Base-by-base conservation (phyloP, 352 stramenopile species). In the Globisporangium emineosum region DNA sequence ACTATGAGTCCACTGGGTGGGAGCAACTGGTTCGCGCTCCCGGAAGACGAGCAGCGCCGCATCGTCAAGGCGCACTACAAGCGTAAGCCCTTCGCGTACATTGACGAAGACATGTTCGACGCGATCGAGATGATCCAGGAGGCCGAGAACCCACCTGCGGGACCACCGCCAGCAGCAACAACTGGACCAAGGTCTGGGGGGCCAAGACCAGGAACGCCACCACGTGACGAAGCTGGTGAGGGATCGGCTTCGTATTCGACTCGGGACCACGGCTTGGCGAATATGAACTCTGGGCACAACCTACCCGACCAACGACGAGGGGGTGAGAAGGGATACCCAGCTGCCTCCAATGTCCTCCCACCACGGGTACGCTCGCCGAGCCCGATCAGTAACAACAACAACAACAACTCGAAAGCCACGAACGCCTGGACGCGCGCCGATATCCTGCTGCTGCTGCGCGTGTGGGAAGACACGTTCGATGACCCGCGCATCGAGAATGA, bases 61-160 rank as follows among this genome's bases (percentile, higher is more conserved):
- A 43, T 67, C 25, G 62, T 67, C n/a, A 12, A 51, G 4, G 32
- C 53, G 42, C 62, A 67, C 53, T 67, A 62, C 53, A 67, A 57
- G 54, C 61, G 53, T 30, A 67, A 67, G 32, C 61, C 61, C 8
- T 67, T 67, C 12, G 61, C 53, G 17, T 67, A 57, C 42, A 67
- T 67, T 19, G 53, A 67, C 53, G 40, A 61, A 29, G 42, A 67
- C 53, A 67, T 67, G 42, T 67, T 67, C 8, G 61, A 67, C 23
- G 61, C 61, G 10, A 51, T 67, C 30, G 61, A 57, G 61, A 27
- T 60, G 51, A 66, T 66, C 40, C 61, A 57, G 23, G 32, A 40
- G 30, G 21, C 33, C 19, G 61, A 67, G 33, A 43, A 67, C 40
- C 35, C 54, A 8, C 21, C 15, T 49, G 27, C 55, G n/a, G 27